Percentiles rank a stretch among this genome's conserved stretches.
phyloP scores from a whole-genome alignment of 257 asterid genomes.

The Ehretia macrophylla region DNA sequence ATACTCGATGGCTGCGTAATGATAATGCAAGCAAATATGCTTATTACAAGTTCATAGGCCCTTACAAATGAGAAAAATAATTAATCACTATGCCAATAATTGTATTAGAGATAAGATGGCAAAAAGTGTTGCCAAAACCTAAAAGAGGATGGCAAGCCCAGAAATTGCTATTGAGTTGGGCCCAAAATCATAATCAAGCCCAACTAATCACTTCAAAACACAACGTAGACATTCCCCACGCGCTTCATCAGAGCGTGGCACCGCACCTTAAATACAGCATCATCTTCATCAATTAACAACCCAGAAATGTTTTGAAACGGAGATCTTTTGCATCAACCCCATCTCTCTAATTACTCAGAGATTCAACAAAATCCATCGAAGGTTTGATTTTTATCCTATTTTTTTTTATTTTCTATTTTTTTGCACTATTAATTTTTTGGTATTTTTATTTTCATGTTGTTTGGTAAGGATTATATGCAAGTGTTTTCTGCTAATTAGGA shows the following conservation, averaged over 20 bases:
- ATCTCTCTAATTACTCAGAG: not conserved
- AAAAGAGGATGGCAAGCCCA: not conserved
- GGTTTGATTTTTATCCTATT: slow-evolving; percentile 11
- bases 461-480: no score
- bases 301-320: not conserved
- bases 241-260: not conserved
- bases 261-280: not conserved
- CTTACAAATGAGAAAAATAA: no score
- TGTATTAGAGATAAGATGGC: no score
- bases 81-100: no score
- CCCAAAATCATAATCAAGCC: not conserved
- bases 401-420: not conserved
- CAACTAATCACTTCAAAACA: not conserved
- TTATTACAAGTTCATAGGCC: no score
- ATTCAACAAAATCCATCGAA: not conserved
- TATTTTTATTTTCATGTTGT: no score
- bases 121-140: no score
- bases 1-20: no score
- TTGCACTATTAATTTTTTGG: not conserved
- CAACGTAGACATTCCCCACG: not conserved
- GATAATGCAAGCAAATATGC: no score
- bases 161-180: not conserved
- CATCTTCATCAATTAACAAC: not conserved
- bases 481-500: not conserved
- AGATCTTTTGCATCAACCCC: not conserved